Conservation (phyloP, 305 asterid genomes). For the Monarda citriodora region DNA sequence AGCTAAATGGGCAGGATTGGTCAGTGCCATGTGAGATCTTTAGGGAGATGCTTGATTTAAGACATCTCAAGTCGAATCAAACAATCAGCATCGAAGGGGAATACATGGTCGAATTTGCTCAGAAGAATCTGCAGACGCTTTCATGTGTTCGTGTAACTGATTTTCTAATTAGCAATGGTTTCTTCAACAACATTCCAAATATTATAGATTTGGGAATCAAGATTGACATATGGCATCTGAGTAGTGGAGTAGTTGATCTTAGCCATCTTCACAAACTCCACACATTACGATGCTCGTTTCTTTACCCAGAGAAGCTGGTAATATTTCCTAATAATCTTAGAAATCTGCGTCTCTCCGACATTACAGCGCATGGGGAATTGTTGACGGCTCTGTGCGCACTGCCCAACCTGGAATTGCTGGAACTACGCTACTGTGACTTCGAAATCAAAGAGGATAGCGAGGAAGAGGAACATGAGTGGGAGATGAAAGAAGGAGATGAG, state of each 20-base stretch:
- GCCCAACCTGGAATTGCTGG: background rate
- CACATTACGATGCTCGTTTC: background rate
- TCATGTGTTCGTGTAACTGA: background rate
- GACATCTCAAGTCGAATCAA: background rate
- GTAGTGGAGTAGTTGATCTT: conserved; percentile 3
- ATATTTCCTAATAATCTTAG: no score
- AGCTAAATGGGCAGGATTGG: no score
- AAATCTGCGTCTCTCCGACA: background rate
- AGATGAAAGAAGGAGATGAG: conserved; percentile 8
- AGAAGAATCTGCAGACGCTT: background rate
- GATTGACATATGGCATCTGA: no score
- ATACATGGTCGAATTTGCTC: background rate
- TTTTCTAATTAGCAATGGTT: background rate
- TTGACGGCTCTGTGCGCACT: background rate
- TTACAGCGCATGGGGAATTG: no score
- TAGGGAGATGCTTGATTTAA: background rate
- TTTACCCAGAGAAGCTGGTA: no score
- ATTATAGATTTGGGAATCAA: background rate
- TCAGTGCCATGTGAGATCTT: background rate
- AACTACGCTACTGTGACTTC: no score
- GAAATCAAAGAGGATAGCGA: no score
- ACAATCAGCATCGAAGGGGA: background rate
- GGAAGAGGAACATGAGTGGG: conserved; percentile 21
- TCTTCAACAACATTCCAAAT: background rate
- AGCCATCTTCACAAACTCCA: conserved; percentile 13